phyloP scores from a whole-genome alignment of 306 rosid genomes.

The Glycyrrhiza uralensis region DNA sequence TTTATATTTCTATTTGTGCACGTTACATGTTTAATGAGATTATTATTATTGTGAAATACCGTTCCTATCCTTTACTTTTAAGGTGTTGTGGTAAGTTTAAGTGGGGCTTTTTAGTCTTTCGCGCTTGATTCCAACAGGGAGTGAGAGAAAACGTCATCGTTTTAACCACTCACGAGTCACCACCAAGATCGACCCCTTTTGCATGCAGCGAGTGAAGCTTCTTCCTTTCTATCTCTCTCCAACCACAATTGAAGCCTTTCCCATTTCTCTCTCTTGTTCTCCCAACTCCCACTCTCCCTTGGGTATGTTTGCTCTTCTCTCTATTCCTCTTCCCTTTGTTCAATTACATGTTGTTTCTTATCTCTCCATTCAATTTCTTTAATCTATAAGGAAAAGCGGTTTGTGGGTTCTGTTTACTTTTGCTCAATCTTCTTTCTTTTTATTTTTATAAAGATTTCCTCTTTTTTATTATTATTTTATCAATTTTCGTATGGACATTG shows the following conservation, averaged over 20 bases:
- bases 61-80: background rate
- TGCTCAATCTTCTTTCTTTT: background rate
- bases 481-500: constrained; percentile 18
- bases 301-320: background rate
- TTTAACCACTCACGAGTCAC: background rate
- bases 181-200: background rate
- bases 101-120: constrained; percentile 7
- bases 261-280: background rate
- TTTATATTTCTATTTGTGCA: no score
- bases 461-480: constrained; percentile 1
- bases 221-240: background rate
- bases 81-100: no score
- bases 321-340: background rate
- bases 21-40: no score
- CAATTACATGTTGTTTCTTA: background rate
- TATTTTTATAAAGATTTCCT: background rate
- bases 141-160: constrained; percentile 7
- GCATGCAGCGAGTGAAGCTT: constrained; percentile 12
- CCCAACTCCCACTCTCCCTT: background rate
- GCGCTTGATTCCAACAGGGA: background rate
- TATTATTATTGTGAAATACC: no score
- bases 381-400: background rate
- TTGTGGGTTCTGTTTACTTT: background rate
- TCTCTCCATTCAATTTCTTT: background rate
- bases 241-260: background rate